phyloP scores from a whole-genome alignment of 768 basidiomycete species.

The Suillus paluster region DNA sequence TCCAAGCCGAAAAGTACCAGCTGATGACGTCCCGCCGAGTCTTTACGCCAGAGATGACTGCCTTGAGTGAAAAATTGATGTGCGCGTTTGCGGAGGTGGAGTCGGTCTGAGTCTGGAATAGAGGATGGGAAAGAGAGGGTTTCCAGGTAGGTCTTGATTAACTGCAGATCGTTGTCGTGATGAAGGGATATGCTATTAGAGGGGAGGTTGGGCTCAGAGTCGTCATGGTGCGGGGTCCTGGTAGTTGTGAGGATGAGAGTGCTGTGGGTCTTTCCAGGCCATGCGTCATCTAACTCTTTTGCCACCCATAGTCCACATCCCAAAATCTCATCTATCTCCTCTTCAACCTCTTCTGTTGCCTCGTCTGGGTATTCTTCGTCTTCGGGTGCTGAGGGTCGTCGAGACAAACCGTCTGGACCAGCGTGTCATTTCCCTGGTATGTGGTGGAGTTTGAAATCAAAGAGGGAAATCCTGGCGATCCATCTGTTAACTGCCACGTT shows the following conservation, averaged over 20 bases:
- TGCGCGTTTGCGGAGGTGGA: not conserved
- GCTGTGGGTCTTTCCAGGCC: no score
- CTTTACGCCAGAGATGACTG: slow-evolving; percentile 24
- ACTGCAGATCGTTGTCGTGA: not conserved
- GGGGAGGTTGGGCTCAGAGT: not conserved
- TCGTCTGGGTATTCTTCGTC: slow-evolving; percentile 21
- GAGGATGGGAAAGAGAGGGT: not conserved
- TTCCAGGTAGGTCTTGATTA: not conserved
- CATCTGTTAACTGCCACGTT: slow-evolving; percentile 35
- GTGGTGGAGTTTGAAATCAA: slow-evolving; percentile 37
- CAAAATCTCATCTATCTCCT: slow-evolving; percentile 25
- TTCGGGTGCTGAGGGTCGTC: slow-evolving; percentile 18
- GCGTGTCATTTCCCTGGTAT: slow-evolving; percentile 25
- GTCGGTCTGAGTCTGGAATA: not conserved
- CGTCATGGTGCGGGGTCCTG: no score
- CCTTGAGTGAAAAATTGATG: slow-evolving; percentile 21
- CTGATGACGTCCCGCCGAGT: slow-evolving; percentile 24
- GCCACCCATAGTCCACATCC: slow-evolving; percentile 15
- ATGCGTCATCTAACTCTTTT: not conserved
- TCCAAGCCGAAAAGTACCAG: slow-evolving; percentile 18
- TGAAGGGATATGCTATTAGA: not conserved
- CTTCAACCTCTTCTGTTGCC: no score
- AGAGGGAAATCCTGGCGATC: slow-evolving; percentile 32
- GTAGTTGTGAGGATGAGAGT: no score
- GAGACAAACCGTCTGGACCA: slow-evolving; percentile 37